Percentiles rank a stretch among this genome's conserved stretches.
phyloP scores from a whole-genome alignment of 768 basidiomycete genomes.

The Mycena floridula region DNA sequence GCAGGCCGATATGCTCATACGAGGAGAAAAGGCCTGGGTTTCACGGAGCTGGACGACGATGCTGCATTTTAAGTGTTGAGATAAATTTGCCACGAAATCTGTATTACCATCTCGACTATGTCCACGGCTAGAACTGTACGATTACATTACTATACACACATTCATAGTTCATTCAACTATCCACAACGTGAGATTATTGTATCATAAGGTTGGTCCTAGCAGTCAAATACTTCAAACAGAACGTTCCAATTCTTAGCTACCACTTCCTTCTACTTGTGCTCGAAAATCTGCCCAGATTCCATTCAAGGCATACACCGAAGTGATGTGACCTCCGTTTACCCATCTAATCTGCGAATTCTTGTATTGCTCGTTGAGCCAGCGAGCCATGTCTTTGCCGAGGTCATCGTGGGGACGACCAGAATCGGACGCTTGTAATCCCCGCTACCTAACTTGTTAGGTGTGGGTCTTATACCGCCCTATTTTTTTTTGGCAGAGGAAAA shows the following conservation, averaged over 20 bases:
- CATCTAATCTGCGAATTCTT: conserved; percentile 33
- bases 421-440: conserved; percentile 39
- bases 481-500: too few species aligned
- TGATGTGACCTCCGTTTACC: conserved; percentile 46
- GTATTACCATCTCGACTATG: too few species aligned
- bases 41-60: conserved; percentile 34
- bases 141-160: too few species aligned
- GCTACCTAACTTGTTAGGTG: too few species aligned
- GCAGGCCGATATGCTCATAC: conserved; percentile 67
- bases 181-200: too few species aligned
- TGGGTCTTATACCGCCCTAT: too few species aligned
- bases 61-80: too few species aligned
- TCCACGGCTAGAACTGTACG: too few species aligned
- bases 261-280: too few species aligned
- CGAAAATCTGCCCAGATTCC: conserved; percentile 38
- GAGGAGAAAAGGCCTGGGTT: conserved; percentile 40
- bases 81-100: too few species aligned
- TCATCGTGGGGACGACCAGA: conserved; percentile 35
- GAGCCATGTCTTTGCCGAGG: conserved; percentile 36
- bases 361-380: conserved; percentile 41
- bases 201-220: too few species aligned
- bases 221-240: conserved; percentile 51
- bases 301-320: conserved; percentile 37
- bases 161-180: too few species aligned
- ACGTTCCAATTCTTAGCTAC: conserved; percentile 40